phyloP scores from a whole-genome alignment of 2,329 filamentous ascomycete genomes.

The Botryotinia narcissicola region DNA sequence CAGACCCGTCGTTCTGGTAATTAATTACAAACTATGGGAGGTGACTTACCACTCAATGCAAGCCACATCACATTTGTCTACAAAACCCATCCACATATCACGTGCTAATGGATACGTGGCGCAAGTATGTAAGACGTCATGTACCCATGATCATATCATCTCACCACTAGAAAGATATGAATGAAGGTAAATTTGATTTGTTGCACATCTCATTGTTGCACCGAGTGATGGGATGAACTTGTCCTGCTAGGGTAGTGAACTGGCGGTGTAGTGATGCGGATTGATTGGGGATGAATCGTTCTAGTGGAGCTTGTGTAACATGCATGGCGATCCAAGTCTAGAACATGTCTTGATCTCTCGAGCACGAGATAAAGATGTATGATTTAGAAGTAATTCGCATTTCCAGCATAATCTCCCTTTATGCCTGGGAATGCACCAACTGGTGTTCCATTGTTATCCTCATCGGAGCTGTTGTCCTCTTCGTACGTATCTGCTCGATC shows the following conservation, averaged over 20 bases:
- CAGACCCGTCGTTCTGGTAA: background rate
- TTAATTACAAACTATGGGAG: background rate
- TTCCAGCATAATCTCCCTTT: constrained; percentile 41
- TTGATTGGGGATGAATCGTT: background rate
- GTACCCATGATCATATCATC: constrained; percentile 12
- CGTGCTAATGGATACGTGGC: constrained; percentile 15
- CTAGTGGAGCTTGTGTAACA: constrained; percentile 14
- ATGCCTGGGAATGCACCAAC: constrained; percentile 53
- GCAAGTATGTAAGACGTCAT: constrained; percentile 7
- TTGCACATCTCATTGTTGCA: constrained; percentile 22
- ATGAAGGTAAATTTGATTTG: background rate
- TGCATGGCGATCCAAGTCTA: background rate
- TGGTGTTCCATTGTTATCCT: constrained; percentile 34
- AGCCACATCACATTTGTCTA: constrained; percentile 7
- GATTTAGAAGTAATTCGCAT: constrained; percentile 33
- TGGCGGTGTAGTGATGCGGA: constrained; percentile 12
- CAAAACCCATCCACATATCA: background rate
- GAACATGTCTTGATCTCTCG: background rate
- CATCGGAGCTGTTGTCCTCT: constrained; percentile 46
- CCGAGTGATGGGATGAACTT: constrained; percentile 12
- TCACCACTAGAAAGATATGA: constrained; percentile 14
- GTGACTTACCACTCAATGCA: constrained; percentile 9
- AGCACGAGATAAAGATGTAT: background rate
- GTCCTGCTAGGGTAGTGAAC: background rate
- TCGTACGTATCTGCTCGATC: constrained; percentile 46